Base-by-base conservation (phyloP, 805 yeast genomes). In the Starmerella kuoi region DNA sequence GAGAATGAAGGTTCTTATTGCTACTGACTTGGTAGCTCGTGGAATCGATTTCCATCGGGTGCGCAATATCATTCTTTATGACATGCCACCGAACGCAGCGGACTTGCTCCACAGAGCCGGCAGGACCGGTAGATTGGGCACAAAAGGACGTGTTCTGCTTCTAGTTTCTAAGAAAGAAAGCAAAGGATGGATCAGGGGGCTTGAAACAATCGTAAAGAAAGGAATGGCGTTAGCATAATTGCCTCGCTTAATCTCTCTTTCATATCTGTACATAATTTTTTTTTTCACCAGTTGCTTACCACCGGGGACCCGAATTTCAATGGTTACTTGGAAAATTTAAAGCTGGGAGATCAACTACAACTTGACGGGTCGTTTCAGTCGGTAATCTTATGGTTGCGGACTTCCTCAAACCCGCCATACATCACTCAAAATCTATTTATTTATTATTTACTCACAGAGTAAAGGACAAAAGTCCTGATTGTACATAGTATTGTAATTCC, bases 71-170 rank as follows among this genome's bases (percentile, higher is more conserved):
- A 68, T 88, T 22, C 63, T 91, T 38, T 79, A 78, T 64, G 96
- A 88, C 56, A 74, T 86, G 35, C 98, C 98, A 5, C 71, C 72
- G 40, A 77, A 80, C 14, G 74, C 95, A 0, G 77, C 84, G 17
- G 97, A 88, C 61, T 66, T 88, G 46, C 76, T 88, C 18, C 97
- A 88, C 59, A 68, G 98, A 47, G 79, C 84, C 1, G 98, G 98
- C 1, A 73, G 98, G 62, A 88, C 96, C 0, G 96, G 95, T 2
- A 66, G 98, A 58, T 78, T 87, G 81, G 82, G 80, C 35, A 85
- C 79, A 55, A 69, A 79, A 28, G 98, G 98, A 12, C 70, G 95
- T 47, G 95, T 84, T 2, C 79, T 85, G 48, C 65, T 91, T 55
- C 74, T 88, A 39, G 78, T 79, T 22, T 79, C 77, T 47, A 76